These are phyloP conservation scores for Bruguiera sexangula DNA, from an alignment of 345 rosid genomes.

Conservation along the genomic window DNA sequence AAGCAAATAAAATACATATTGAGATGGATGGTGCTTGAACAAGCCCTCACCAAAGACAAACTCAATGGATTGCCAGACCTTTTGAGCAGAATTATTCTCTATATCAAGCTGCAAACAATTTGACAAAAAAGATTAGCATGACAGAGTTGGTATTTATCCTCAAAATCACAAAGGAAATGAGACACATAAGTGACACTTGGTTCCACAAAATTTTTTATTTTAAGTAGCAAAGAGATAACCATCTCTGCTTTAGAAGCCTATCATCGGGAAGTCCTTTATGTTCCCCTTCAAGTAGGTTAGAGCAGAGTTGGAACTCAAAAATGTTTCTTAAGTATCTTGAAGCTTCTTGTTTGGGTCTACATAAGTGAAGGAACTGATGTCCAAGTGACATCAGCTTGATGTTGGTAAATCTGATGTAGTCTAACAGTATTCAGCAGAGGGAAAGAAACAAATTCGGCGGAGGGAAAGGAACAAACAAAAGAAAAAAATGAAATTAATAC, in stretches of 20 bases:
- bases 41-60: conserved; percentile 79
- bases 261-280: not conserved
- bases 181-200: not conserved
- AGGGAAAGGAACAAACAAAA: too few species aligned
- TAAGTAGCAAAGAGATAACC: not conserved
- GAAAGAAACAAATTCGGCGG: too few species aligned
- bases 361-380: too few species aligned
- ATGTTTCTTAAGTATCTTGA: too few species aligned
- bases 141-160: not conserved
- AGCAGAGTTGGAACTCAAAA: too few species aligned
- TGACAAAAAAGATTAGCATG: conserved; percentile 15
- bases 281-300: too few species aligned
- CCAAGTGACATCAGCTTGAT: too few species aligned
- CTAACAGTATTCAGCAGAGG: too few species aligned
- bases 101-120: conserved; percentile 77
- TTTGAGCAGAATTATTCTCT: conserved; percentile 76
- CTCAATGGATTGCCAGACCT: conserved; percentile 80
- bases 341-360: too few species aligned
- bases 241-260: not conserved
- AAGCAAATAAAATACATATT: not conserved
- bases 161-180: not conserved
- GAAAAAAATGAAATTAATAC: too few species aligned
- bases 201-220: not conserved
- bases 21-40: conserved; percentile 5
- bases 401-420: too few species aligned